These are phyloP conservation scores for Gossypium turneri DNA, from an alignment of 345 rosid species.

Conservation along the genomic window DNA sequence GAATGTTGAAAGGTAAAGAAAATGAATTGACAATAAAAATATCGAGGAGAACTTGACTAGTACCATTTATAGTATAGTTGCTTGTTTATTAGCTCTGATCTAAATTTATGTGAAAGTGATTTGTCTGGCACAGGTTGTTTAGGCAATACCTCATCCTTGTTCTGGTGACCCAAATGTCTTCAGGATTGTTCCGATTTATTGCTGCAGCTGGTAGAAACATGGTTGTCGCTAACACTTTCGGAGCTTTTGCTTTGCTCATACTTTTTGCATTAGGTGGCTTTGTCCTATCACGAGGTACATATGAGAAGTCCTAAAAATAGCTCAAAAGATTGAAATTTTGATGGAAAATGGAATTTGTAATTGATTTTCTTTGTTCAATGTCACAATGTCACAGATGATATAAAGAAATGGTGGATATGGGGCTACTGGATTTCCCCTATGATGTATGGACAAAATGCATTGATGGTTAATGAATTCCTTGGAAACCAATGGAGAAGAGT, in stretches of 20 bases:
- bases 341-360: neutral
- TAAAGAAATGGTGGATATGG: constrained; percentile 93
- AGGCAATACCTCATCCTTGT: constrained; percentile 60
- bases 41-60: neutral
- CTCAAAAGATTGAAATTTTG: neutral
- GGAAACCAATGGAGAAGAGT: constrained; percentile 64
- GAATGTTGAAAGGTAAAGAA: constrained; percentile 51
- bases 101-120: neutral
- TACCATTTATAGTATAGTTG: neutral
- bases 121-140: constrained; percentile 46
- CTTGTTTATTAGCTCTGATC: neutral
- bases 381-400: constrained; percentile 39
- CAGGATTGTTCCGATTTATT: constrained; percentile 52
- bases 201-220: constrained; percentile 63
- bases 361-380: neutral
- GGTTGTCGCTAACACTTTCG: constrained; percentile 59
- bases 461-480: constrained; percentile 61
- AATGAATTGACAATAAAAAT: neutral
- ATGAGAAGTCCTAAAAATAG: constrained; percentile 9
- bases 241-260: constrained; percentile 47
- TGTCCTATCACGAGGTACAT: constrained; percentile 47
- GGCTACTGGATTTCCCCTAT: constrained; percentile 79
- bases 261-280: constrained; percentile 60
- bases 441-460: constrained; percentile 78
- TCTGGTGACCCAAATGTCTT: constrained; percentile 54